Base-by-base conservation (phyloP, 306 rosid genomes). In the Citrullus mucosospermus region DNA sequence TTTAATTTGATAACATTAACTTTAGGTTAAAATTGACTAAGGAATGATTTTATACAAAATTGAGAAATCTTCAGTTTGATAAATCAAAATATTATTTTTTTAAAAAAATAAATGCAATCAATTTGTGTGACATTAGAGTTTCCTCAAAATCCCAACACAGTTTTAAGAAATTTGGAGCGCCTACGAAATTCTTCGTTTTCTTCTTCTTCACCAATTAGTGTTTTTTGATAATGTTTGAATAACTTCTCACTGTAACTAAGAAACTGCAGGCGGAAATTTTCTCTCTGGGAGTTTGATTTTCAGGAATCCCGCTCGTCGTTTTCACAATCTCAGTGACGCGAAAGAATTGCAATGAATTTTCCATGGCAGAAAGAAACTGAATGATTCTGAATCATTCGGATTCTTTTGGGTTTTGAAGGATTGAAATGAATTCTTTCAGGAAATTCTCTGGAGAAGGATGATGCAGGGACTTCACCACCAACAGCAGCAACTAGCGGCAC, bases 381-480 rank as follows among this genome's bases (percentile, higher is more conserved):
- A 41, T 15, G 56, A 69, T 44, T 69, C 77, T 28, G 77, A 48
- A 69, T 22, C 38, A 13, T 70, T 70, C 20, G 25, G 41, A 72
- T 16, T 48, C 58, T 71, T 46, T 20, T 69, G 34, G 11, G 36
- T 14, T 50, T 70, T 50, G 16, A 72, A 50, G 60, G 15, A 51
- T 50, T 72, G 25, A 8, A 72, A 72, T 72, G 77, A 50, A 41
- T 43, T 68, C 4, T 41, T 68, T 43, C 34, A 68, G 76, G 20
- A 46, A 70, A 44, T 11, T 70, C 17, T 57, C 36, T 14, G 57
- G 76, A 76, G 72, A 58, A 58, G 50, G 44, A 84, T 63, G 84
- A 93, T 93, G 98, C 98, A 93, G 83, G 91, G 93, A 8, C 87
- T 93, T 15, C 98, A 93, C 22, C 92, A 86, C 51, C 93, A 93